Evolutionary conservation across 768 basidiomycete species (phyloP), one percentile per base, ranked within the genome.

Genomic region (Inosperma sp.): DNA sequence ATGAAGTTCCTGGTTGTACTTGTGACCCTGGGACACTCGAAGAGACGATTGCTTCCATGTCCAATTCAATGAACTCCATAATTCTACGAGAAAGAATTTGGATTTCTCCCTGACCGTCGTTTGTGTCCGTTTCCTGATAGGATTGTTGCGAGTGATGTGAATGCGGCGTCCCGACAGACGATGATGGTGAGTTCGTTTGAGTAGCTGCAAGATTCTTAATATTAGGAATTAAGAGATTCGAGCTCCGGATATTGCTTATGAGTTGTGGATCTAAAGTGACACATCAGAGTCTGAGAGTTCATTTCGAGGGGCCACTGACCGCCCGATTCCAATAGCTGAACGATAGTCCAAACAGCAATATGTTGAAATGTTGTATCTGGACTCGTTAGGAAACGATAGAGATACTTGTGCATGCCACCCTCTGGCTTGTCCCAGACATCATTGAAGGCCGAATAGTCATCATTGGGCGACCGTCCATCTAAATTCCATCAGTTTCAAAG

Each of bases 331-430:
- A 99, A 76, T 17, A 99, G 72, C 64, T 99, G 96, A 21, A 97
- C 94, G 58, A 98, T 94, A 0, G 96, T 97, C 96, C 96, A 99
- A 36, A 99, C 93, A 27, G 96, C 96, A 56, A 98, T 99, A 64
- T 99, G 96, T 67, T 97, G 94, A 85, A 99, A 99, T 1, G 96
- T 99, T 12, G 91, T 86, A 62, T 99, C 96, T 5, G 88, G 75
- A 62, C 90, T 94, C 34, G 83, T 90, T 59, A 99, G 70, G 82
- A 99, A 99, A 37, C 91, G 82, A 64, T 91, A 86, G 36, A 99
- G 76, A 70, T 99, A 99, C 53, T 80, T 81, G 66, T 97, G 95
- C 78, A 99, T 86, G 35, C 96, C 96, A 16, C 94, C 96, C 50
- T 96, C 93, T 6, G 96, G 96, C 66, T 93, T 88, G 60, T 93